Evolutionary conservation across 176 grass and related monocot species (phyloP).

Genomic region (Oryza meyeriana): DNA sequence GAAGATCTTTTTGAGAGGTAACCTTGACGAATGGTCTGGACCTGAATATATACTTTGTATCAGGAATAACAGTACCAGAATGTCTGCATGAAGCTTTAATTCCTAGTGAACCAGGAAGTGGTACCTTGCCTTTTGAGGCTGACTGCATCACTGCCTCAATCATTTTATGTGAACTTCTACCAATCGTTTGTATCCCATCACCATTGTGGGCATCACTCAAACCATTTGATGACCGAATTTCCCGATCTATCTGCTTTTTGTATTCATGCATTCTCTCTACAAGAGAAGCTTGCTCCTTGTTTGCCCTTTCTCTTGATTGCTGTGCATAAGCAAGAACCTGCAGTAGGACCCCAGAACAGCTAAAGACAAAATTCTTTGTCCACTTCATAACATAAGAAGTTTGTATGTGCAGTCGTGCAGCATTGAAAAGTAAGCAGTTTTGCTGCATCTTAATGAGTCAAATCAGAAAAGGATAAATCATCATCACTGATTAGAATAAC

Average conservation of each 20-base stretch:
- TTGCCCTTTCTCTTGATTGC: slow-evolving; percentile 89
- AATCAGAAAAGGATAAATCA: background rate
- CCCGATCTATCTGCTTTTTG: slow-evolving; percentile 85
- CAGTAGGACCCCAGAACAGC: slow-evolving; percentile 19
- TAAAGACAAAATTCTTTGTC: slow-evolving; percentile 12
- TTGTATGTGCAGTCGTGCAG: background rate
- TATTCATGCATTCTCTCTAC: slow-evolving; percentile 97
- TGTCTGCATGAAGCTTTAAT: slow-evolving; percentile 14
- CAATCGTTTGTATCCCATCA: slow-evolving; percentile 75
- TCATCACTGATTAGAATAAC: too few species aligned
- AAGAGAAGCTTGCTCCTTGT: slow-evolving; percentile 84
- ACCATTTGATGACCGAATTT: slow-evolving; percentile 71
- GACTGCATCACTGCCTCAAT: slow-evolving; percentile 86
- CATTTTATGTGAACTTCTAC: slow-evolving; percentile 87
- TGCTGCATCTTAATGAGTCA: slow-evolving; percentile 1
- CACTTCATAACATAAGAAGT: slow-evolving; percentile 8
- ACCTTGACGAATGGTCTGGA: slow-evolving; percentile 95
- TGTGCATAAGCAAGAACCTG: slow-evolving; percentile 90
- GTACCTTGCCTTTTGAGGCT: slow-evolving; percentile 86
- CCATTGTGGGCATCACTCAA: slow-evolving; percentile 62
- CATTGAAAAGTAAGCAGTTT: slow-evolving; percentile 20
- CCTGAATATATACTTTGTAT: slow-evolving; percentile 47
- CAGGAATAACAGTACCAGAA: slow-evolving; percentile 1
- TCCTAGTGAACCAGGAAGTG: slow-evolving; percentile 11
- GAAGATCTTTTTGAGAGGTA: slow-evolving; percentile 96